These are phyloP conservation scores for Aspergillus terreus DNA, from an alignment of 2,329 filamentous ascomycete genomes.

Conservation along the genomic window DNA sequence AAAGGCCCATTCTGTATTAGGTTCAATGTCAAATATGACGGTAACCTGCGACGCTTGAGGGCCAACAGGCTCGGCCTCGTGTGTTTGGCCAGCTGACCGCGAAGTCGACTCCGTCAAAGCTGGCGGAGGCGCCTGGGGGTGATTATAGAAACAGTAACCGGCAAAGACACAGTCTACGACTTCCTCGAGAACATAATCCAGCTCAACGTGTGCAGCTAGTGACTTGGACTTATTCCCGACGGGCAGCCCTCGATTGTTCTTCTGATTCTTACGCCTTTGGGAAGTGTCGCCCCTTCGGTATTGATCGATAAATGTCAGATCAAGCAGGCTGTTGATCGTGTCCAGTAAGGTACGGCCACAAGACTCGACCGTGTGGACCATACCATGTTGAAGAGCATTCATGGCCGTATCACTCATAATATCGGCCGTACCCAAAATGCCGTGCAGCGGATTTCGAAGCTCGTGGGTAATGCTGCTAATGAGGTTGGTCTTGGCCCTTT, in stretches of 20 bases:
- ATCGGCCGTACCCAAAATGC: slow-evolving; percentile 32
- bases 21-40: slow-evolving; percentile 40
- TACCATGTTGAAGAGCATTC: slow-evolving; percentile 23
- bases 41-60: slow-evolving; percentile 12
- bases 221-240: background rate
- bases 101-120: slow-evolving; percentile 1
- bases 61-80: background rate
- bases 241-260: background rate
- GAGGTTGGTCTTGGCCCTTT: slow-evolving; percentile 31
- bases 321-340: slow-evolving; percentile 38
- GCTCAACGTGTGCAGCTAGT: slow-evolving; percentile 8
- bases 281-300: slow-evolving; percentile 3
- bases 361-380: slow-evolving; percentile 35
- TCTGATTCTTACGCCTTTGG: background rate
- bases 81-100: background rate
- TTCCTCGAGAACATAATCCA: slow-evolving; percentile 15
- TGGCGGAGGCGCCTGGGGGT: background rate
- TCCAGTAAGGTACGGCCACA: slow-evolving; percentile 43
- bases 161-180: slow-evolving; percentile 18
- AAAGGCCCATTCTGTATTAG: slow-evolving; percentile 40
- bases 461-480: slow-evolving; percentile 35
- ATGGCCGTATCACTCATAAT: slow-evolving; percentile 28
- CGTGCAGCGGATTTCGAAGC: slow-evolving; percentile 34
- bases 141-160: slow-evolving; percentile 7
- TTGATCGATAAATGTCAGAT: slow-evolving; percentile 28